Percentiles rank a stretch among this genome's conserved stretches.
These are phyloP conservation scores for Rhizopogon vinicolor DNA, from an alignment of 768 basidiomycete species.

Conservation along the genomic window DNA sequence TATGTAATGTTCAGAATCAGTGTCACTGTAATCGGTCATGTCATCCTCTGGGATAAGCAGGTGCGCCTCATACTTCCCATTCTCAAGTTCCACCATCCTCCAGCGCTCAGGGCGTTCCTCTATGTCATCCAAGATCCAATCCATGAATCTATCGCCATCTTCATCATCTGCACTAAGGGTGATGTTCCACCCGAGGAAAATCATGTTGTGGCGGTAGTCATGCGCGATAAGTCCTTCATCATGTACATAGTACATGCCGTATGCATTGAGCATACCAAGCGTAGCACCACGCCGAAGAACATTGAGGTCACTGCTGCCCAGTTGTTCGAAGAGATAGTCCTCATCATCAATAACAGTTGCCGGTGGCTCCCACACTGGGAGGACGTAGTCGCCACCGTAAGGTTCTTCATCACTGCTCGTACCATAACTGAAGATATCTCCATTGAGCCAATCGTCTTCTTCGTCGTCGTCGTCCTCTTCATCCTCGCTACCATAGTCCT, in stretches of 20 bases:
- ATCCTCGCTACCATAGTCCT: conserved; percentile 24
- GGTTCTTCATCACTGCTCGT: conserved; percentile 29
- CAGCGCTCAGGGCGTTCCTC: conserved; percentile 40
- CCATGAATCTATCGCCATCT: conserved; percentile 36
- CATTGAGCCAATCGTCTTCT: conserved; percentile 16
- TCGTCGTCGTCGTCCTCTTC: conserved; percentile 19
- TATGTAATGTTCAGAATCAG: conserved; percentile 38
- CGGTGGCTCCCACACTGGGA: conserved; percentile 59
- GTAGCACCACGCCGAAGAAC: conserved; percentile 60
- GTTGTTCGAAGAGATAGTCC: conserved; percentile 30
- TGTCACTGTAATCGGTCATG: conserved; percentile 27
- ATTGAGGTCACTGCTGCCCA: conserved; percentile 29
- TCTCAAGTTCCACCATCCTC: conserved; percentile 27
- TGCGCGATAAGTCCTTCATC: conserved; percentile 48
- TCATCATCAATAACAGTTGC: conserved; percentile 28
- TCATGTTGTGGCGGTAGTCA: conserved; percentile 35
- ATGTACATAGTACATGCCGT: conserved; percentile 52
- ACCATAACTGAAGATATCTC: conserved; percentile 32
- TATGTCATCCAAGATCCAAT: conserved; percentile 36
- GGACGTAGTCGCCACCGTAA: conserved; percentile 37
- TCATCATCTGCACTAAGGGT: conserved; percentile 38
- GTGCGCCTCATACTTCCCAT: conserved; percentile 41
- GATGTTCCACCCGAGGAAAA: conserved; percentile 72
- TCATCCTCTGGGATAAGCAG: conserved; percentile 32
- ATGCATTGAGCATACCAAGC: conserved; percentile 51